A percentile compares a stretch with the other conserved stretches of the same genome.
Conservation (phyloP, 2,329 filamentous ascomycete genomes). For the Mariannaea sp. region DNA sequence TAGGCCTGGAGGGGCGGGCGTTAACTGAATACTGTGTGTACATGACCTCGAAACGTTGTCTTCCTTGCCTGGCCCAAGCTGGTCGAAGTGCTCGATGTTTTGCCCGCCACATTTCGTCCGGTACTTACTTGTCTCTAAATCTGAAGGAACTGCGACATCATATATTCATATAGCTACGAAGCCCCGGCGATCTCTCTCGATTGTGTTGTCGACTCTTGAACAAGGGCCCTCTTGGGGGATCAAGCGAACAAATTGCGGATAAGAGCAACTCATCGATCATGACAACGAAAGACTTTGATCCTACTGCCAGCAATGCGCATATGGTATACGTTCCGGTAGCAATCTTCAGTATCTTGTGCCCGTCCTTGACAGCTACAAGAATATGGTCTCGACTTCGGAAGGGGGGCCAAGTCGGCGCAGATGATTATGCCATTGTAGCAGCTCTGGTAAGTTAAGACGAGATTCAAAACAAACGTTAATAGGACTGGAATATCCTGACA, state of each 20-base stretch:
- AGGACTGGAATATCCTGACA: constrained; percentile 2
- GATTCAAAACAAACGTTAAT: not conserved
- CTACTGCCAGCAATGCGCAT: constrained; percentile 30
- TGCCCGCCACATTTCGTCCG: not conserved
- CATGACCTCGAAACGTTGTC: constrained; percentile 21
- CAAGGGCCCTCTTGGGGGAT: constrained; percentile 17
- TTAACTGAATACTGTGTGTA: constrained; percentile 9
- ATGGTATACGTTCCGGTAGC: constrained; percentile 35
- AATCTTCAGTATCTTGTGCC: constrained; percentile 33
- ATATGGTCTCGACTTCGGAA: constrained; percentile 30
- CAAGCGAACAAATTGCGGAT: constrained; percentile 7
- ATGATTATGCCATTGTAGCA: constrained; percentile 31
- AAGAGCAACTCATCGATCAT: constrained; percentile 17
- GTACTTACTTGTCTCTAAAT: constrained; percentile 5
- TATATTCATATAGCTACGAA: constrained; percentile 29
- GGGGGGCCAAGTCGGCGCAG: constrained; percentile 28
- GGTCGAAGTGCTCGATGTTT: constrained; percentile 3
- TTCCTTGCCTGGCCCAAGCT: constrained; percentile 4
- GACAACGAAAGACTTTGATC: constrained; percentile 13
- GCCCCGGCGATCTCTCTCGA: constrained; percentile 16
- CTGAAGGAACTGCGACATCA: constrained; percentile 12
- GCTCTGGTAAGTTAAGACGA: constrained; percentile 23
- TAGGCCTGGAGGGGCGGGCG: constrained; percentile 12
- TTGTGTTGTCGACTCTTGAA: constrained; percentile 18
- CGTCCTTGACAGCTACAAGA: constrained; percentile 25